Evolutionary conservation across 2,329 filamentous ascomycete genomes (phyloP), one percentile per base, ranked within the genome.

Genomic region (Cercospora sp.): DNA sequence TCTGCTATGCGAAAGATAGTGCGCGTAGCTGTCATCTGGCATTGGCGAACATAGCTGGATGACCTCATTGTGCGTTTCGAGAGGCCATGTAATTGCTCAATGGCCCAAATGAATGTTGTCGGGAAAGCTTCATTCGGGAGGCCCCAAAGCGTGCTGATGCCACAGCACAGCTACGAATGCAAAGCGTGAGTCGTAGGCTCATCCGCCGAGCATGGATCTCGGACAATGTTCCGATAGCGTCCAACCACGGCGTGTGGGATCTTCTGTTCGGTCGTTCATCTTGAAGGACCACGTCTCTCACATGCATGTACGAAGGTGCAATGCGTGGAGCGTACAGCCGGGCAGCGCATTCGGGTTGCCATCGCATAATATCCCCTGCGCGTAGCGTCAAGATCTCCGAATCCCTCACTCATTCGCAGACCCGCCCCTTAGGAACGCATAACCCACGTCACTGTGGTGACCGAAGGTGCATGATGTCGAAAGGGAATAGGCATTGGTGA

Each of bases 61-160:
- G 62, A 64, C 53, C 53, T 64, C 62, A 64, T 64, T 23, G 62
- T 59, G 62, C 51, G 36, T 64, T 20, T n/a, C 18, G 13, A 33
- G 33, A 18, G 30, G 23, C 40, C 16, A 13, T 51, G 36, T 12
- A 23, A 33, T 16, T 30, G 55, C 30, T 31, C 55, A 59, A 59
- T 59, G 55, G 28, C 55, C 36, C 31, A 36, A 23, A 23, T 31
- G 16, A 23, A 6, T 59, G n/a, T 36, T 30, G 30, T 33, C 10
- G 13, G 28, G 30, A 13, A 23, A 59, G 55, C 55, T 59, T 18
- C 18, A 28, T 36, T 36, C 4, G 55, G 26, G 3, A n/a, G 12
- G 26, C 16, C 7, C 53, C n/a, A 58, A 58, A 58, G 26, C 53
- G 45, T 31, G 13, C 30, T 57, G 53, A 16, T 28, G 53, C 28